These are phyloP conservation scores for Exophiala mesophila DNA, from an alignment of 2,329 filamentous ascomycete genomes.

Conservation along the genomic window DNA sequence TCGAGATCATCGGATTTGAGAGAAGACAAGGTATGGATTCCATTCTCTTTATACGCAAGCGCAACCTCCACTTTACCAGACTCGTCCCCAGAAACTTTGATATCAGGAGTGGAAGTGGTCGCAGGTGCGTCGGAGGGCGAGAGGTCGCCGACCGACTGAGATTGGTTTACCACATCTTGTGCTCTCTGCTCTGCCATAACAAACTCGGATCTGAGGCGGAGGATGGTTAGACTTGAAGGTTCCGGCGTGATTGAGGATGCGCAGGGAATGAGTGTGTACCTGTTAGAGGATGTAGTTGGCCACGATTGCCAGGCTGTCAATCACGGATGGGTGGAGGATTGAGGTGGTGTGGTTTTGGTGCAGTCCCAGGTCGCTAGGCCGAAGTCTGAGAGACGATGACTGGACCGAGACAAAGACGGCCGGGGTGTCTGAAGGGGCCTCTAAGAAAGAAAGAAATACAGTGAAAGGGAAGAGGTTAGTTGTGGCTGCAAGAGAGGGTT, in stretches of 20 bases:
- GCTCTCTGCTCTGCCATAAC: constrained; percentile 68
- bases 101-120: constrained; percentile 50
- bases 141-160: constrained; percentile 60
- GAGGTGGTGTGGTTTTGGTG: too few relatives aligned
- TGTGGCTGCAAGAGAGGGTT: constrained; percentile 12
- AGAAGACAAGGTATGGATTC: constrained; percentile 31
- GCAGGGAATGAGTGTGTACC: constrained; percentile 8
- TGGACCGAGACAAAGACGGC: constrained; percentile 1
- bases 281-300: constrained; percentile 21
- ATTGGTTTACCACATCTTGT: constrained; percentile 68
- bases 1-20: constrained; percentile 23
- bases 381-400: too few relatives aligned
- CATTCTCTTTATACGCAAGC: constrained; percentile 39
- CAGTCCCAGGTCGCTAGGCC: too few relatives aligned
- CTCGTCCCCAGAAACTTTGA: constrained; percentile 28
- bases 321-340: constrained; percentile 9
- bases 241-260: background rate
- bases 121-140: constrained; percentile 63
- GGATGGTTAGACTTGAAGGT: constrained; percentile 27
- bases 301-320: constrained; percentile 20
- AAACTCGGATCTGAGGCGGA: constrained; percentile 48
- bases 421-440: constrained; percentile 10
- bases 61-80: constrained; percentile 41
- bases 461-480: constrained; percentile 14
- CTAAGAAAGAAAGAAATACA: constrained; percentile 9